Conservation (phyloP, 768 basidiomycete genomes). For the Podaxis mareebaensis region DNA sequence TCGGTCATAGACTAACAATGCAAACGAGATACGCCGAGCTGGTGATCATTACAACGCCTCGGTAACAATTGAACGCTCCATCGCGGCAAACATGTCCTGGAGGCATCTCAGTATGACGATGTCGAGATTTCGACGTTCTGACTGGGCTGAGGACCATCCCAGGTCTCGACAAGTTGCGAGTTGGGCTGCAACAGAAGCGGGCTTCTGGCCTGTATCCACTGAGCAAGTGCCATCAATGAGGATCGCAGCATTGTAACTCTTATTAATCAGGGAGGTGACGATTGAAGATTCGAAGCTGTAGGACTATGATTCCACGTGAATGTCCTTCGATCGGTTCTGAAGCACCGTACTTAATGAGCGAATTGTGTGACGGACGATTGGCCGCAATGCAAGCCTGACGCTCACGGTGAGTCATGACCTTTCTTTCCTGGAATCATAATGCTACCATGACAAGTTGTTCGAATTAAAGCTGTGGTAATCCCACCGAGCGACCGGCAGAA, state of each 20-base stretch:
- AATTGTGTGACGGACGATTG: no score
- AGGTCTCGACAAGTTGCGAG: not conserved
- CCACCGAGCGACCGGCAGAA: no score
- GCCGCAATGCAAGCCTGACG: no score
- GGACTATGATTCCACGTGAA: no score
- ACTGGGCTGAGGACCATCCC: not conserved
- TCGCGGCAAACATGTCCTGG: not conserved
- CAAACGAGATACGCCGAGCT: slow-evolving; percentile 11
- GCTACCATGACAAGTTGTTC: no score
- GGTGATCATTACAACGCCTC: not conserved
- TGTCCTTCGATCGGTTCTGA: no score
- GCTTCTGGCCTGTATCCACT: not conserved
- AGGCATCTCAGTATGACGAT: not conserved
- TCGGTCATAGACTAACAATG: not conserved
- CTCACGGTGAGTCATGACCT: no score
- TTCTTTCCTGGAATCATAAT: no score
- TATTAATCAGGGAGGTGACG: no score
- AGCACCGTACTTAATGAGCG: no score
- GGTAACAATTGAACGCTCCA: not conserved
- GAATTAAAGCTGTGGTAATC: no score
- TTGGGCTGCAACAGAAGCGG: not conserved
- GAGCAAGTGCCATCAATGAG: not conserved
- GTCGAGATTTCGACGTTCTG: not conserved
- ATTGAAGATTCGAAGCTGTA: no score
- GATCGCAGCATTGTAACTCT: not conserved